Percentiles rank a stretch among this genome's conserved stretches.
phyloP scores from a whole-genome alignment of 495 filamentous ascomycete species.

The Lophiotrema nucula region DNA sequence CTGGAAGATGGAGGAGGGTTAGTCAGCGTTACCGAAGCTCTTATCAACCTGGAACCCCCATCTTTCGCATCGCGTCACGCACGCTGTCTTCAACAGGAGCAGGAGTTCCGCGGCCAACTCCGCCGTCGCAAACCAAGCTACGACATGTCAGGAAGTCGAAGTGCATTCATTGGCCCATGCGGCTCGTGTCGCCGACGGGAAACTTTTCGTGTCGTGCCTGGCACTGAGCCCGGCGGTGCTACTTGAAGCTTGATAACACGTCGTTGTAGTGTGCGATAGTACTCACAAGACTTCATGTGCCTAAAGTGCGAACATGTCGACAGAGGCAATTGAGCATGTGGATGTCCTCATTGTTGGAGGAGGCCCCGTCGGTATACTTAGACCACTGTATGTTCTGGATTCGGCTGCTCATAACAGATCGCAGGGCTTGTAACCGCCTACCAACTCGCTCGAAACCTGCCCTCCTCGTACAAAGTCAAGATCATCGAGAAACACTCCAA shows the following conservation, averaged over 20 bases:
- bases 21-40: too few relatives aligned
- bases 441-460: slow-evolving; percentile 39
- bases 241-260: too few relatives aligned
- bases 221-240: too few relatives aligned
- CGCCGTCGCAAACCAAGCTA: too few relatives aligned
- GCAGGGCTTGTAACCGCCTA: slow-evolving; percentile 48
- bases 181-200: not conserved
- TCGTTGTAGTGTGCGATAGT: too few relatives aligned
- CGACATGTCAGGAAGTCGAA: too few relatives aligned
- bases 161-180: not conserved
- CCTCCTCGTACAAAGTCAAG: slow-evolving; percentile 26
- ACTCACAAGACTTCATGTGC: too few relatives aligned
- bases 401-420: not conserved
- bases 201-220: too few relatives aligned
- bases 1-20: too few relatives aligned
- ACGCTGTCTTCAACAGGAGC: too few relatives aligned
- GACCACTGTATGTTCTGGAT: not conserved
- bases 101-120: too few relatives aligned
- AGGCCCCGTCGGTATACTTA: slow-evolving; percentile 21
- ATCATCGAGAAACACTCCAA: slow-evolving; percentile 48
- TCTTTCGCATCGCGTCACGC: not conserved
- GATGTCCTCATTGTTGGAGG: slow-evolving; percentile 27
- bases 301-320: too few relatives aligned
- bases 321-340: slow-evolving; percentile 12
- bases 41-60: not conserved